phyloP scores from a whole-genome alignment of 2,329 filamentous ascomycete species.

The Exophiala alcalophila region DNA sequence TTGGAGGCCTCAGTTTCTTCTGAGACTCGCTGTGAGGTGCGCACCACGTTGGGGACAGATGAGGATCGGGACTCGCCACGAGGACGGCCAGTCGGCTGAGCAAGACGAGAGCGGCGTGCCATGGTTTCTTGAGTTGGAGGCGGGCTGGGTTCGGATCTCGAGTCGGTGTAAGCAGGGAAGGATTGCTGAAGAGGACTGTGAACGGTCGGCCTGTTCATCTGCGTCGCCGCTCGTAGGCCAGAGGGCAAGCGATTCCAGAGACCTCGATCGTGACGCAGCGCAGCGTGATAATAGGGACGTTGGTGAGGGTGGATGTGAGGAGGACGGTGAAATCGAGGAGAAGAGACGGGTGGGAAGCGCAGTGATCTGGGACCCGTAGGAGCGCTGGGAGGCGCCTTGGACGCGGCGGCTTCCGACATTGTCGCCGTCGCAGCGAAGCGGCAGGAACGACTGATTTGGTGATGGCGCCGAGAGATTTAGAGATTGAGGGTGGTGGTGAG shows the following conservation, averaged over 20 bases:
- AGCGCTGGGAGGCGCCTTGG: slow-evolving; percentile 7
- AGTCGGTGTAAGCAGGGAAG: slow-evolving; percentile 14
- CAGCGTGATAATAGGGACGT: neutral
- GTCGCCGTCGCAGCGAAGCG: too few relatives aligned
- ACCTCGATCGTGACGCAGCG: neutral
- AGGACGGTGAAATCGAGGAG: slow-evolving; percentile 3
- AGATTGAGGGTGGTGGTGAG: neutral
- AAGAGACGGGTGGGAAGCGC: slow-evolving; percentile 10
- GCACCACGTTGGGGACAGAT: slow-evolving; percentile 19
- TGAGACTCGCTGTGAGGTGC: slow-evolving; percentile 5
- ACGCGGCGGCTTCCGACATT: slow-evolving; percentile 11
- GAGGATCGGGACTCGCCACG: slow-evolving; percentile 22
- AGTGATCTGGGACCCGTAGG: slow-evolving; percentile 10
- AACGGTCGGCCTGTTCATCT: slow-evolving; percentile 18
- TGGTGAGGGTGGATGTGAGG: neutral
- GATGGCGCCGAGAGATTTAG: neutral
- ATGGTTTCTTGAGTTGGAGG: slow-evolving; percentile 11
- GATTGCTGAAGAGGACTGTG: slow-evolving; percentile 23
- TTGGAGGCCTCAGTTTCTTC: neutral
- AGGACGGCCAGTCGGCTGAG: slow-evolving; percentile 3
- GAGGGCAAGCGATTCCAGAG: slow-evolving; percentile 1
- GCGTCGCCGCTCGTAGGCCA: too few relatives aligned
- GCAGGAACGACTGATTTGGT: too few relatives aligned
- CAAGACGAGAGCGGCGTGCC: slow-evolving; percentile 14
- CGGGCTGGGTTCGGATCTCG: slow-evolving; percentile 9